Evolutionary conservation across 1,284 basidiomycete genomes (phyloP), one percentile per base, ranked within the genome.

Genomic region (Melampsora larici-populina): DNA sequence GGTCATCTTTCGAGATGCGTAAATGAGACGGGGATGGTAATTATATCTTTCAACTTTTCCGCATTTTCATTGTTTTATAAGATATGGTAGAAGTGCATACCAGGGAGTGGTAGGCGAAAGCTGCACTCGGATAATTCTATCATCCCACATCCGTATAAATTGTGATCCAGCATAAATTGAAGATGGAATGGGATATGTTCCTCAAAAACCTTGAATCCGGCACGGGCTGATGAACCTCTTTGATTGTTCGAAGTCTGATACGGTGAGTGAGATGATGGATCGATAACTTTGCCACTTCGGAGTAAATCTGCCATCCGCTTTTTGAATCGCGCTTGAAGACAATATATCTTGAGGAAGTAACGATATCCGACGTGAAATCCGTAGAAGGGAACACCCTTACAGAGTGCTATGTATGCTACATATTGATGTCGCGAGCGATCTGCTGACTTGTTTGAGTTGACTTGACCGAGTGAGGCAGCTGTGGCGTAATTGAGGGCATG

Each of bases 301-400:
- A 97, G 84, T 75, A 95, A 88, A 24, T 91, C 89, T 49, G 89
- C 88, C 18, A 90, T 88, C 26, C 92, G 89, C 80, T 86, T 89
- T 79, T 91, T 86, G 80, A 89, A 85, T 1, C 86, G 83, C 6
- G 94, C 93, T 81, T 97, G 90, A 67, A 87, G 86, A 76, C 95
- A 86, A 80, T 89, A 87, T 69, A 99, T 88, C 84, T 97, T 97
- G 84, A 99, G 89, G 85, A 92, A 99, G 36, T 94, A 94, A 13
- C 88, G 87, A 82, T 93, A 92, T 33, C 90, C 89, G 24, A 91
- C 87, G 83, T 95, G 92, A 84, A 95, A 98, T 9, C 96, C 96
- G 84, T 98, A 99, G 84, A 98, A 97, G 80, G 92, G 91, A 29
- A 92, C 86, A n/a, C 94, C 96, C 85, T 98, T 98, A 81, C 95